Evolutionary conservation across 2,329 filamentous ascomycete species (phyloP).

Genomic region (Saccharata proteae): DNA sequence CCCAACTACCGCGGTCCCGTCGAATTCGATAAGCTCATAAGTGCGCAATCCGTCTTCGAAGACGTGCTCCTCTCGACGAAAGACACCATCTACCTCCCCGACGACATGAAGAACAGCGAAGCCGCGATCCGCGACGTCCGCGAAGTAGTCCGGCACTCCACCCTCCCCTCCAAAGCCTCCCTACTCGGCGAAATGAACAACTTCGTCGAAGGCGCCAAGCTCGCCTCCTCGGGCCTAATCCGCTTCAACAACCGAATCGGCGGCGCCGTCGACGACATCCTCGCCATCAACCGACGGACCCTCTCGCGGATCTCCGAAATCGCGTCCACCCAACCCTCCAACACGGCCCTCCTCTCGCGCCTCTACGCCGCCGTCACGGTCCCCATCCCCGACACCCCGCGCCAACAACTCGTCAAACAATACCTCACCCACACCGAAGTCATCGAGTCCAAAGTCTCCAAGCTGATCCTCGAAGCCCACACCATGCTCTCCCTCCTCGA

Average conservation of each 20-base stretch:
- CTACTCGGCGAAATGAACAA: conserved; percentile 63
- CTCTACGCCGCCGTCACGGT: conserved; percentile 42
- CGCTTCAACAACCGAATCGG: conserved; percentile 68
- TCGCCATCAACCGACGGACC: conserved; percentile 66
- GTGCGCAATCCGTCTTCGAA: conserved; percentile 63
- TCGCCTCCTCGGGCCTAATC: conserved; percentile 54
- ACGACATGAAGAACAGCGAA: conserved; percentile 71
- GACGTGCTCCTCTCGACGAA: conserved; percentile 58
- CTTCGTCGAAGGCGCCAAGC: conserved; percentile 58
- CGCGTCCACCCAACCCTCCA: conserved; percentile 13
- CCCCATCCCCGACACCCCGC: conserved; percentile 13
- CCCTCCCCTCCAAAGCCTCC: conserved; percentile 54
- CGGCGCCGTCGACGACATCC: conserved; percentile 59
- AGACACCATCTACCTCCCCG: conserved; percentile 53
- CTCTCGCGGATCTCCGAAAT: conserved; percentile 54
- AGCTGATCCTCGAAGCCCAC: conserved; percentile 58
- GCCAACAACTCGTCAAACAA: conserved; percentile 52
- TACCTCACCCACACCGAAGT: conserved; percentile 61
- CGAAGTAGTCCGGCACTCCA: conserved; percentile 58
- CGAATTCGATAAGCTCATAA: conserved; percentile 66
- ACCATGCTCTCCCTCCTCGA: conserved; percentile 53
- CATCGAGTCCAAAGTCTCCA: conserved; percentile 56
- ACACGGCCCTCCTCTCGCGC: too few species aligned
- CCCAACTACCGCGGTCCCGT: conserved; percentile 15
- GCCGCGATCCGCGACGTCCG: conserved; percentile 62